Conservation (phyloP, 2,329 filamentous ascomycete species). For the Rhynchosporium secalis region DNA sequence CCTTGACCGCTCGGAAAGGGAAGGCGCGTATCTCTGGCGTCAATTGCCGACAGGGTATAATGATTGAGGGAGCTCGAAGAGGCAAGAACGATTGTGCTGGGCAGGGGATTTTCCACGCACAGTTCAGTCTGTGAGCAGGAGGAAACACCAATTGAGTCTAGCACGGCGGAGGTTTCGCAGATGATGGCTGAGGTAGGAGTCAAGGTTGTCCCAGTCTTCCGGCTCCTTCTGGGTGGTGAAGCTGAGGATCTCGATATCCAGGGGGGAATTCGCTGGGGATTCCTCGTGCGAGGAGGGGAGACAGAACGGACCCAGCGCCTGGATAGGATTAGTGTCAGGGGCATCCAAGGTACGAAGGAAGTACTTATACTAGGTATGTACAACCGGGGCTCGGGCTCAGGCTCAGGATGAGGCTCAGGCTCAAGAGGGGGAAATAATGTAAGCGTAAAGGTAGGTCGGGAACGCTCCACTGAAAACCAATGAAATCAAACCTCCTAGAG, state of each 20-base stretch:
- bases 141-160: neutral
- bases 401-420: neutral
- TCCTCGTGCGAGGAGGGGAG: neutral
- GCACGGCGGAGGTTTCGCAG: neutral
- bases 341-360: neutral
- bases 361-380: neutral
- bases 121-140: slow-evolving; percentile 1
- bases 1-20: neutral
- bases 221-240: neutral
- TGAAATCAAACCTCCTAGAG: neutral
- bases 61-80: neutral
- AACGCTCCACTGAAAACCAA: slow-evolving; percentile 6
- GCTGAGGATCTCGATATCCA: neutral
- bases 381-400: neutral
- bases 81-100: slow-evolving; percentile 7
- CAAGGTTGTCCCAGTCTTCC: neutral
- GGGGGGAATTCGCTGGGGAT: neutral
- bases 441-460: neutral
- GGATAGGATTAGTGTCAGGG: slow-evolving; percentile 12
- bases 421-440: neutral
- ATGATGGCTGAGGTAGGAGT: neutral
- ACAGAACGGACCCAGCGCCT: slow-evolving; percentile 8
- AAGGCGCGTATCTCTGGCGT: neutral
- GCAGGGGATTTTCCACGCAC: neutral
- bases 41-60: neutral